Percentiles rank a stretch among this genome's conserved stretches.
phyloP scores from a whole-genome alignment of 306 rosid genomes.

The Sechiopsis laciniata region DNA sequence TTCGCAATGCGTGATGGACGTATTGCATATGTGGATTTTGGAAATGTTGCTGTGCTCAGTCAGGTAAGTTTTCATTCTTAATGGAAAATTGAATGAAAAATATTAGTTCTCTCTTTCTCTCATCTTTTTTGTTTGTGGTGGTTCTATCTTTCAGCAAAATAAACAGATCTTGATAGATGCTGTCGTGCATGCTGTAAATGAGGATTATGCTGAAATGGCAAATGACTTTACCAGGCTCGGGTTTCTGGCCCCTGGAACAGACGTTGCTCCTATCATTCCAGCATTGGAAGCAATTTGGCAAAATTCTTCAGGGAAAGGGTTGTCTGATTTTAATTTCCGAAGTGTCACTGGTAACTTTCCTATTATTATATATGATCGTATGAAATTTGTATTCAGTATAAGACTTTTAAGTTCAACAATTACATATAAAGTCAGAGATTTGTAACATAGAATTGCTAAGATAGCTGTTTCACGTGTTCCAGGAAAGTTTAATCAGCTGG shows the following conservation, averaged over 20 bases:
- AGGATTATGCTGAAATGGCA: conserved; percentile 98
- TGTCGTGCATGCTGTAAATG: conserved; percentile 97
- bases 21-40: conserved; percentile 96
- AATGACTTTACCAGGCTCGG: conserved; percentile 97
- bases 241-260: conserved; percentile 90
- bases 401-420: not conserved
- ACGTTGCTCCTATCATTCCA: conserved; percentile 90
- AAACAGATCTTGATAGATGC: conserved; percentile 46
- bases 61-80: conserved; percentile 48
- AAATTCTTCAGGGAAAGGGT: conserved; percentile 94
- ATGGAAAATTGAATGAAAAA: conserved; percentile 8
- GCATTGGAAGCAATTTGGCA: conserved; percentile 99
- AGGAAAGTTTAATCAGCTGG: conserved; percentile 95
- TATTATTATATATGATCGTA: not conserved
- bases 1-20: conserved; percentile 99
- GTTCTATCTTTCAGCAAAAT: conserved; percentile 65
- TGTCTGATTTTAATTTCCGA: conserved; percentile 88
- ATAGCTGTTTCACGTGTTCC: conserved; percentile 29
- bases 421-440: not conserved
- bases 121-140: conserved; percentile 21
- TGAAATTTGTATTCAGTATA: not conserved
- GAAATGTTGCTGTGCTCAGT: conserved; percentile 98
- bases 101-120: conserved; percentile 4
- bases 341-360: conserved; percentile 73
- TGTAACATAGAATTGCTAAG: conserved; percentile 9